Base-by-base conservation (phyloP, 805 yeast genomes). In the Hanseniaspora singularis region DNA sequence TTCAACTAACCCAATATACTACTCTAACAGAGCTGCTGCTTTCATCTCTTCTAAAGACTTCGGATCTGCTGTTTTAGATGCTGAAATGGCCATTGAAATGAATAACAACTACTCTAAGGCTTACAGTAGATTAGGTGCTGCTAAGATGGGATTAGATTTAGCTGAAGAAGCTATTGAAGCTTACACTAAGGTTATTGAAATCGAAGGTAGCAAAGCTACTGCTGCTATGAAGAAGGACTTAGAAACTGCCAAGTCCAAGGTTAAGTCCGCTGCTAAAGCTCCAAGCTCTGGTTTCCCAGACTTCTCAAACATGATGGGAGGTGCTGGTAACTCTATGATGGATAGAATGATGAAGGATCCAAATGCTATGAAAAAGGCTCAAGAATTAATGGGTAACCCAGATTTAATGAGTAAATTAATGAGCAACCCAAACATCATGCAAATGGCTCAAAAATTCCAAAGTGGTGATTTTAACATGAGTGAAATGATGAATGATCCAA, bases 21-120 rank as follows among this genome's bases (percentile, higher is more conserved):
- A 74, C 51, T 87, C 97, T 30, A 92, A 92, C 67, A 78, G 98
- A 60, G 97, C 98, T 12, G 98, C 98, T 36, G 97, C 97, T 2
- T 78, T 83, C 64, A 82, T 95, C 10, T 84, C 95, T 5, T 57
- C 74, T 26, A 73, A 76, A 52, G 69, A 86, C 51, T 88, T 83
- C 59, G 81, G 76, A 14, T 67, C 73, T 52, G 97, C 98, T 2
- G 74, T 82, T 33, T 68, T 68, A 38, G 98, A 92, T 62, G 95
- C 97, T 24, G 73, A 81, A 57, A 68, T 69, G 47, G 95, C 98
- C 34, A 78, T 86, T 49, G 72, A 74, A 51, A 67, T 79, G 44
- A 87, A 89, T 59, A 81, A 96, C 46, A 57, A 68, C 6, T 92
- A 85, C 57, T 78, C 95, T 27, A 88, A 89, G 69, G 96, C 95